Evolutionary conservation across 2,329 filamentous ascomycete genomes (phyloP).

Genomic region (Claviceps maximensis): DNA sequence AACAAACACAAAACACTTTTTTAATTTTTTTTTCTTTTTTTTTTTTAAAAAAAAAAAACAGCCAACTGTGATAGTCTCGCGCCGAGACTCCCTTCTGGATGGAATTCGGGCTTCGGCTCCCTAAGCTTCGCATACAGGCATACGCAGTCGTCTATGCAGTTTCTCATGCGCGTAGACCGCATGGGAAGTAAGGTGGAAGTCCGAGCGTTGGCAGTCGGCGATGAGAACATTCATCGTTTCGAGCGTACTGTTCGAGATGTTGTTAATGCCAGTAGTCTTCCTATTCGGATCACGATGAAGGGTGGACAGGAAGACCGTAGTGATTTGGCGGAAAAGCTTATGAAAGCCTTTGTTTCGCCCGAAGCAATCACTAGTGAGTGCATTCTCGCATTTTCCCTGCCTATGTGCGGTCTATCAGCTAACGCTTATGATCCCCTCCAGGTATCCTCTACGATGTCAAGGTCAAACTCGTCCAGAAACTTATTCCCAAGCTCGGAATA

Average conservation of each 20-base stretch:
- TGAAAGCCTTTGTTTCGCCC: conserved; percentile 60
- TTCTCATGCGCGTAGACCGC: conserved; percentile 67
- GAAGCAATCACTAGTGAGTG: conserved; percentile 42
- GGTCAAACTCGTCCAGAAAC: conserved; percentile 67
- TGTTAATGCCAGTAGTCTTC: conserved; percentile 45
- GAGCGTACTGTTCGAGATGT: conserved; percentile 63
- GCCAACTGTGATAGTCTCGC: conserved; percentile 40
- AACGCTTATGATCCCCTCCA: too few species aligned
- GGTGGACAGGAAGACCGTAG: conserved; percentile 33
- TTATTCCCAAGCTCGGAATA: conserved; percentile 64
- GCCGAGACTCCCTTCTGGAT: conserved; percentile 56
- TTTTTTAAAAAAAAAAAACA: conserved; percentile 1
- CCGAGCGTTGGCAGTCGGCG: conserved; percentile 62
- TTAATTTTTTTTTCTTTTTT: too few species aligned
- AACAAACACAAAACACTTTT: too few species aligned
- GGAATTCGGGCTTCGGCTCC: conserved; percentile 62
- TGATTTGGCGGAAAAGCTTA: conserved; percentile 33
- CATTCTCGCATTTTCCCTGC: too few species aligned
- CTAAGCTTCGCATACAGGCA: conserved; percentile 82
- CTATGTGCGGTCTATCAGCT: too few species aligned
- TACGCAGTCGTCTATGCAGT: conserved; percentile 71
- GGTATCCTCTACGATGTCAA: conserved; percentile 64
- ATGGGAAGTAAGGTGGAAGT: conserved; percentile 77
- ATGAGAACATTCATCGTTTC: conserved; percentile 68
- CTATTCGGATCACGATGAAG: conserved; percentile 41